phyloP scores from a whole-genome alignment of 78 protist genomes.

The Guillardia theta region DNA sequence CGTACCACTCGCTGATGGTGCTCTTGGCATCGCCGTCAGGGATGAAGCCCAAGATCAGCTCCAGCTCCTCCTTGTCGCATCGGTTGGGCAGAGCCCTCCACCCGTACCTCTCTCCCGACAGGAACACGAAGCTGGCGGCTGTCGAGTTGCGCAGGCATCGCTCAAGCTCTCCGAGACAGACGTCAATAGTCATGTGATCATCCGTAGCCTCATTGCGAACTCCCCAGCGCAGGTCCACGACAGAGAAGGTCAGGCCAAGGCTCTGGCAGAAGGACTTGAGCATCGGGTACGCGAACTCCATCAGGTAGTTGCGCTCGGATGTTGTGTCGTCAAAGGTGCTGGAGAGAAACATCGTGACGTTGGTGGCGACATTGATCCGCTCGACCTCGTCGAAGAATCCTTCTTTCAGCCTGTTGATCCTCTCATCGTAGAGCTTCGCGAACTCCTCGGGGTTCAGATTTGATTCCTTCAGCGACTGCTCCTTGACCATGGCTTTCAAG shows the following conservation, averaged over 20 bases:
- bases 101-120: constrained; percentile 6
- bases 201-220: constrained; percentile 15
- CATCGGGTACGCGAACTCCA: background rate
- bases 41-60: background rate
- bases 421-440: background rate
- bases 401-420: background rate
- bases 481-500: background rate
- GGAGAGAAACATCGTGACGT: background rate
- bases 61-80: background rate
- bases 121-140: constrained; percentile 32
- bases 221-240: constrained; percentile 30
- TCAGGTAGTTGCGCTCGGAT: constrained; percentile 14
- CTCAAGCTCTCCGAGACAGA: constrained; percentile 19
- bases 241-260: background rate
- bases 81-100: constrained; percentile 1
- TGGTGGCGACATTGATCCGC: background rate
- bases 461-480: background rate
- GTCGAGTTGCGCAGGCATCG: background rate
- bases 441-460: background rate
- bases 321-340: constrained; percentile 23
- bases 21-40: background rate
- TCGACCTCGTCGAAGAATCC: background rate
- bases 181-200: background rate
- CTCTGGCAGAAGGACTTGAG: background rate
- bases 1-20: background rate